Evolutionary conservation across 2,329 filamentous ascomycete species (phyloP).

Genomic region (Ophiostoma montium): DNA sequence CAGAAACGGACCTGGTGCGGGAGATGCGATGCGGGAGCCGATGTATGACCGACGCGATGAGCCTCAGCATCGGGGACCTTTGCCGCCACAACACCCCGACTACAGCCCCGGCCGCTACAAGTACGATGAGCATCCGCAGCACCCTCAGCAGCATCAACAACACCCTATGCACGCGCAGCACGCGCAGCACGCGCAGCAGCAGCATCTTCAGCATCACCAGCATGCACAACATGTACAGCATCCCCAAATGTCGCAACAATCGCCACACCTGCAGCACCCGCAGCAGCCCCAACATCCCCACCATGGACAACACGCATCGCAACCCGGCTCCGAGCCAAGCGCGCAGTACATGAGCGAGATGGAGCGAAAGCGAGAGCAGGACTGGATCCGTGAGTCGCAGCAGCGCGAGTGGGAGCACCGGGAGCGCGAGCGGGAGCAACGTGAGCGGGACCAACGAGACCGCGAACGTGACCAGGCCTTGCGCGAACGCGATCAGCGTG

Average conservation of each 20-base stretch:
- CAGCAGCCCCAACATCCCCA: not conserved
- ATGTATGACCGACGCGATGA: slow-evolving; percentile 35
- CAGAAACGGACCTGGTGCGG: slow-evolving; percentile 23
- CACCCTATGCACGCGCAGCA: not conserved
- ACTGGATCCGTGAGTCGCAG: slow-evolving; percentile 16
- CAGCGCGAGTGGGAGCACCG: slow-evolving; percentile 20
- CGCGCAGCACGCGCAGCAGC: not conserved
- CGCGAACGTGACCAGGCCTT: slow-evolving; percentile 11
- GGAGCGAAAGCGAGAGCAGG: slow-evolving; percentile 10
- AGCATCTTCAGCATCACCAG: not conserved
- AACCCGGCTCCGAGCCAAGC: slow-evolving; percentile 12
- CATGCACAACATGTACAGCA: not conserved
- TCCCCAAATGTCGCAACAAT: not conserved
- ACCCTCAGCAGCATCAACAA: slow-evolving; percentile 17
- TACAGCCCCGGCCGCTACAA: slow-evolving; percentile 40
- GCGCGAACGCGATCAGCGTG: slow-evolving; percentile 20
- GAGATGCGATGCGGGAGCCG: slow-evolving; percentile 11
- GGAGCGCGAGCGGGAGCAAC: slow-evolving; percentile 15
- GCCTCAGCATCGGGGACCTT: slow-evolving; percentile 20
- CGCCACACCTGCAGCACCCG: not conserved
- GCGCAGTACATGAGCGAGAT: slow-evolving; percentile 5
- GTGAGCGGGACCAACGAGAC: slow-evolving; percentile 17
- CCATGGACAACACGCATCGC: slow-evolving; percentile 24
- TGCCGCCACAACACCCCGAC: slow-evolving; percentile 23
- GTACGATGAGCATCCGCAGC: slow-evolving; percentile 35